Percentiles rank a stretch among this genome's conserved stretches.
phyloP scores from a whole-genome alignment of 2,329 filamentous ascomycete genomes.

The Neobulgaria alba region DNA sequence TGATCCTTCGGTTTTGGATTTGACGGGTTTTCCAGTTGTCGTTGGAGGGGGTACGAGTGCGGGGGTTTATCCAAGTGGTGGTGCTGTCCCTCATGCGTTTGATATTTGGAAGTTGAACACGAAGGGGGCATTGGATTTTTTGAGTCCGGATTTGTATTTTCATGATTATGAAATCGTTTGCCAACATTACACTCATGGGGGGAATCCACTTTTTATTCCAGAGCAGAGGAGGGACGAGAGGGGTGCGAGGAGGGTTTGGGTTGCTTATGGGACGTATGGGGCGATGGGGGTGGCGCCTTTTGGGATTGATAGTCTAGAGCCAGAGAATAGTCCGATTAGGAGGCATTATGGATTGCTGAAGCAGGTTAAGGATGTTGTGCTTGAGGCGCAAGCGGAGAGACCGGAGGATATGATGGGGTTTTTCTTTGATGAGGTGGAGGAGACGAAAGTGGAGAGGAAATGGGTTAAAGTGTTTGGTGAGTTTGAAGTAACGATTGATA shows the following conservation, averaged over 20 bases:
- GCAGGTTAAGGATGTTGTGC: slow-evolving; percentile 24
- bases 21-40: slow-evolving; percentile 26
- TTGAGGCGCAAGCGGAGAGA: slow-evolving; percentile 20
- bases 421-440: slow-evolving; percentile 29
- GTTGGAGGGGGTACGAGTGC: slow-evolving; percentile 30
- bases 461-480: slow-evolving; percentile 20
- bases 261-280: slow-evolving; percentile 33
- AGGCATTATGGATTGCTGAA: slow-evolving; percentile 24
- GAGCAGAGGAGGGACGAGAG: slow-evolving; percentile 42
- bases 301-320: slow-evolving; percentile 30
- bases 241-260: slow-evolving; percentile 35
- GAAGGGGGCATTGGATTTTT: slow-evolving; percentile 36
- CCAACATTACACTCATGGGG: slow-evolving; percentile 33
- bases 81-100: slow-evolving; percentile 28
- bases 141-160: slow-evolving; percentile 41
- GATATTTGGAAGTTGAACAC: slow-evolving; percentile 34
- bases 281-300: slow-evolving; percentile 34
- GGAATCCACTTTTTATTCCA: slow-evolving; percentile 41
- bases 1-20: slow-evolving; percentile 21
- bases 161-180: slow-evolving; percentile 39
- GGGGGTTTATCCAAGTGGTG: slow-evolving; percentile 33
- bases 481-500: slow-evolving; percentile 31
- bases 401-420: slow-evolving; percentile 32
- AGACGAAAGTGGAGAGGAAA: slow-evolving; percentile 1
- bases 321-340: slow-evolving; percentile 9